phyloP scores from a whole-genome alignment of 495 filamentous ascomycete genomes.

The Aspergillus indologenus region DNA sequence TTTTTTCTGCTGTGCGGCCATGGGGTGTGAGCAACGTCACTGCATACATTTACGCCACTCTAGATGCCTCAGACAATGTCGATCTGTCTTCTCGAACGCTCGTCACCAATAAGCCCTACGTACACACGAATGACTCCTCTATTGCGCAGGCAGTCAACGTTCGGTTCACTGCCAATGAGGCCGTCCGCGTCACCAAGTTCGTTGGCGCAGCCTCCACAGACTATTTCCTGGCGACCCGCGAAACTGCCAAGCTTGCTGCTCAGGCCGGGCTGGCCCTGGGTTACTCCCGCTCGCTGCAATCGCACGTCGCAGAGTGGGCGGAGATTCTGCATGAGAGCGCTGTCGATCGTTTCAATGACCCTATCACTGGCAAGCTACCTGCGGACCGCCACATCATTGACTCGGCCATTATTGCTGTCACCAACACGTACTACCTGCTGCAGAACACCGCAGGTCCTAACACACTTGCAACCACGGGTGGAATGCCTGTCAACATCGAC shows the following conservation, averaged over 20 bases:
- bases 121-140: conserved; percentile 55
- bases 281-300: conserved; percentile 43
- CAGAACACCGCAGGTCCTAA: conserved; percentile 62
- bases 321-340: conserved; percentile 51
- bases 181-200: conserved; percentile 54
- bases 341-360: conserved; percentile 59
- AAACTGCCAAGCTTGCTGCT: conserved; percentile 47
- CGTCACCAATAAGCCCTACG: conserved; percentile 43
- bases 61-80: conserved; percentile 43
- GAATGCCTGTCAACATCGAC: conserved; percentile 48
- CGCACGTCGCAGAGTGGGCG: conserved; percentile 56
- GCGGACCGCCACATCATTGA: conserved; percentile 55
- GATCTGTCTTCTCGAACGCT: conserved; percentile 45
- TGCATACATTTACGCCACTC: conserved; percentile 54
- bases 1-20: conserved; percentile 58
- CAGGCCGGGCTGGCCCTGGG: conserved; percentile 41
- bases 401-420: conserved; percentile 61
- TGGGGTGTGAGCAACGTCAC: conserved; percentile 53
- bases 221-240: conserved; percentile 53
- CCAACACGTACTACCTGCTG: conserved; percentile 66
- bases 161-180: conserved; percentile 46
- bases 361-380: conserved; percentile 58
- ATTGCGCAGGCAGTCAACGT: conserved; percentile 56
- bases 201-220: conserved; percentile 61
- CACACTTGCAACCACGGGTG: conserved; percentile 35